Evolutionary conservation across 2,329 filamentous ascomycete genomes (phyloP), one percentile per base, ranked within the genome.

Genomic region (Chaetomiaceae sp.): DNA sequence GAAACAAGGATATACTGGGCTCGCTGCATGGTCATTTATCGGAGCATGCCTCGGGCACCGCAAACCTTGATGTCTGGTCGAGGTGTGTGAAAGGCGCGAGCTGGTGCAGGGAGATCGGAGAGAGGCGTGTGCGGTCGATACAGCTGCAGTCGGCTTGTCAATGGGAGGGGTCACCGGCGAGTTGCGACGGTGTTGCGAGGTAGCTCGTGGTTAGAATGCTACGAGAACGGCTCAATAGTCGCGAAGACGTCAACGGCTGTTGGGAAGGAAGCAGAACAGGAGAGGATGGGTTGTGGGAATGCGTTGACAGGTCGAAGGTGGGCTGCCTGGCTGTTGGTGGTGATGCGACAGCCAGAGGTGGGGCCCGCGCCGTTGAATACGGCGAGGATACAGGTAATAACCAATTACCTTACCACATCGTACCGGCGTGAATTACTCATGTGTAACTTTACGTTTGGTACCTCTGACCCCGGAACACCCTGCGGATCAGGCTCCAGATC

Each of bases 1-100:
- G 94, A 97, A 63, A 97, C 80, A 66, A 97, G 81, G 64, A 91
- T 82, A 77, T 95, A 97, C 66, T 84, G 90, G 62, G 72, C 69
- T 49, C 64, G 61, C 45, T 70, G 68, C 76, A 79, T 79, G 58
- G 51, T 59, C 53, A 45, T 37, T 38, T 60, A 61, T 25, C 7
- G 21, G 51, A 48, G 59, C 59, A 60, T 58, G 47, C 52, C 54
- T 52, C 51, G 45, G 48, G 5, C 16, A 3, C 32, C 34, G 16
- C 11, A 11, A 14, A 4, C 20, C 14, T 44, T n/a, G 29, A 10
- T 14, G 27, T 29, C n/a, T 41, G 8, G 38, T n/a, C n/a, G n/a
- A n/a, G n/a, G n/a, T n/a, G n/a, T n/a, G n/a, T n/a, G n/a, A n/a
- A n/a, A n/a, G n/a, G n/a, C n/a, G n/a, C n/a, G n/a, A n/a, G n/a